Evolutionary conservation across 2,329 filamentous ascomycete species (phyloP).

Genomic region (Tolypocladium tundrense): DNA sequence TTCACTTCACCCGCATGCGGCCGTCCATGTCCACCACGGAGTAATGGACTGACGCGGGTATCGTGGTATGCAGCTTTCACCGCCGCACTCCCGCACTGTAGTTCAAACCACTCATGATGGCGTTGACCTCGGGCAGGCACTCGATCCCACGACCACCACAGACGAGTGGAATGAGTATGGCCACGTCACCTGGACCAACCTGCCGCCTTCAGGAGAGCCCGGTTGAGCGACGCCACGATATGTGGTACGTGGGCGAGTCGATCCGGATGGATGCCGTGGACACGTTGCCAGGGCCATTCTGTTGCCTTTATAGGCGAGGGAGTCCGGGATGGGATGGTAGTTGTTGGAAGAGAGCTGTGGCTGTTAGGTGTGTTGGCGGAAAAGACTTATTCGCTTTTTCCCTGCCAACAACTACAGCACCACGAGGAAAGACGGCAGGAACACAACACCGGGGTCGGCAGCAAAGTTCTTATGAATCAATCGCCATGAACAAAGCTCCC

Average conservation of each 20-base stretch:
- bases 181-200: neutral
- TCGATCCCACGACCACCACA: neutral
- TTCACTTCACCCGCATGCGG: conserved; percentile 19
- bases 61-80: conserved; percentile 9
- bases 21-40: conserved; percentile 15
- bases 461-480: neutral
- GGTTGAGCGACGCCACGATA: neutral
- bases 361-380: too few relatives aligned
- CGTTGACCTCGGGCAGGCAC: neutral
- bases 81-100: too few relatives aligned
- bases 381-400: too few relatives aligned
- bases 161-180: neutral
- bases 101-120: too few relatives aligned
- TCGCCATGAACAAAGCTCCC: neutral
- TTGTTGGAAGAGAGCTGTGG: too few relatives aligned
- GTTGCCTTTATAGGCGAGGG: neutral
- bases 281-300: neutral
- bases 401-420: too few relatives aligned
- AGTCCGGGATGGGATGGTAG: too few relatives aligned
- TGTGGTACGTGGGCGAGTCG: neutral
- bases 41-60: conserved; percentile 18
- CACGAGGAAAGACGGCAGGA: neutral
- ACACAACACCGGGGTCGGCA: neutral
- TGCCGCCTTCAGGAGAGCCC: neutral
- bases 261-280: neutral